Evolutionary conservation across 116 monocot genomes (phyloP).

Genomic region (Trichopus zeylanicus): DNA sequence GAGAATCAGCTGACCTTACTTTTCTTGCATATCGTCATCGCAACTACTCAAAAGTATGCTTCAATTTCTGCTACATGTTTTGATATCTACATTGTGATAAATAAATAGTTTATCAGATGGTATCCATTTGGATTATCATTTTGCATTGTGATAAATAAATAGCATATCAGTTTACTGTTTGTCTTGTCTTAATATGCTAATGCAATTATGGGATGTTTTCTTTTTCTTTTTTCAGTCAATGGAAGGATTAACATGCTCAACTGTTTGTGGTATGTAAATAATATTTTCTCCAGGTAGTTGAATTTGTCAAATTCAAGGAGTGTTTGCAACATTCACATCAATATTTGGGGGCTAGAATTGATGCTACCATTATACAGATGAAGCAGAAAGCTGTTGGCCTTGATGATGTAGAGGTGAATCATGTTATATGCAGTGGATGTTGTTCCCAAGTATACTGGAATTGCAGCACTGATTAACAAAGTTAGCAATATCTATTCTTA

Average conservation of each 20-base stretch:
- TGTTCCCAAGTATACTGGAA: too few species aligned
- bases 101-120: too few species aligned
- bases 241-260: neutral
- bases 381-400: conserved; percentile 63
- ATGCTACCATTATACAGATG: conserved; percentile 53
- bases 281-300: conserved; percentile 58
- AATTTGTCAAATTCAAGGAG: conserved; percentile 92
- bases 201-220: too few species aligned
- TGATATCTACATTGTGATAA: neutral
- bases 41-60: conserved; percentile 78
- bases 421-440: neutral
- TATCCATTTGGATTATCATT: too few species aligned
- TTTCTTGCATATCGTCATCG: conserved; percentile 91
- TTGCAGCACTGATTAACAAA: neutral
- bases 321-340: conserved; percentile 71
- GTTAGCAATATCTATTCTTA: neutral
- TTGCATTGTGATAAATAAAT: too few species aligned
- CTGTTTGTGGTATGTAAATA: conserved; percentile 2
- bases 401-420: conserved; percentile 71
- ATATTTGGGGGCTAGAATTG: conserved; percentile 56
- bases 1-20: conserved; percentile 92
- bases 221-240: too few species aligned
- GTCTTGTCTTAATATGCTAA: too few species aligned
- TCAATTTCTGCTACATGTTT: neutral
- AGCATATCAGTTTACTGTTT: too few species aligned